Evolutionary conservation across 2,329 filamentous ascomycete species (phyloP).

Genomic region (Ilyonectria robusta): DNA sequence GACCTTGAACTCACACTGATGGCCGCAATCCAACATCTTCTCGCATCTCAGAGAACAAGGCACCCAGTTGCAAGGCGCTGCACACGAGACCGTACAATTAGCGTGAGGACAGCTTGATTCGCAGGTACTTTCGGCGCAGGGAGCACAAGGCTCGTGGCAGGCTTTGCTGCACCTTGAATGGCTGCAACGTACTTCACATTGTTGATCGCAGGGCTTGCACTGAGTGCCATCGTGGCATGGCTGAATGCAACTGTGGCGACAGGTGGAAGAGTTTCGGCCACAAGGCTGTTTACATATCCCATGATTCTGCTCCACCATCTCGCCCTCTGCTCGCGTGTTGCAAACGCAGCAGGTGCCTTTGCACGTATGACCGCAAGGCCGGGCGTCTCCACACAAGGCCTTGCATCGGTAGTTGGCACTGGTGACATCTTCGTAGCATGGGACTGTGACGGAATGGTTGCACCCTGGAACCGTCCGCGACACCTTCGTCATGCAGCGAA

Average conservation of each 20-base stretch:
- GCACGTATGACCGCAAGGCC: not conserved
- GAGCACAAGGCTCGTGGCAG: slow-evolving; percentile 73
- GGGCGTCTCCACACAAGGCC: not conserved
- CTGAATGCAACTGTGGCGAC: not conserved
- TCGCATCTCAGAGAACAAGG: slow-evolving; percentile 75
- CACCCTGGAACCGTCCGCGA: not conserved
- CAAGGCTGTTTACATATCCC: slow-evolving; percentile 1
- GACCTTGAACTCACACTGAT: slow-evolving; percentile 65
- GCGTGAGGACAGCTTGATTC: slow-evolving; percentile 69
- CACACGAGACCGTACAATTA: slow-evolving; percentile 70
- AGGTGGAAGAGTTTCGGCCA: not conserved
- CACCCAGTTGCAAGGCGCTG: slow-evolving; percentile 76
- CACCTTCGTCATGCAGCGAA: not conserved
- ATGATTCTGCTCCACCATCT: not conserved
- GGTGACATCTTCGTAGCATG: not conserved
- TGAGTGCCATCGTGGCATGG: slow-evolving; percentile 65
- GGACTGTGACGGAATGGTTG: not conserved
- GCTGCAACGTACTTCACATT: slow-evolving; percentile 69
- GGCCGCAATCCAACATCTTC: slow-evolving; percentile 68
- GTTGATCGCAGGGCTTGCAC: slow-evolving; percentile 63
- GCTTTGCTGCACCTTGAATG: slow-evolving; percentile 69
- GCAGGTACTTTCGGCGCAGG: slow-evolving; percentile 70
- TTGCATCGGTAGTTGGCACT: not conserved
- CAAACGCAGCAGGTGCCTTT: not conserved
- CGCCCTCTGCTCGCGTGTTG: not conserved